Conservation (phyloP, 371 early-diverging fungal genomes). For the Rhizomucor miehei region DNA sequence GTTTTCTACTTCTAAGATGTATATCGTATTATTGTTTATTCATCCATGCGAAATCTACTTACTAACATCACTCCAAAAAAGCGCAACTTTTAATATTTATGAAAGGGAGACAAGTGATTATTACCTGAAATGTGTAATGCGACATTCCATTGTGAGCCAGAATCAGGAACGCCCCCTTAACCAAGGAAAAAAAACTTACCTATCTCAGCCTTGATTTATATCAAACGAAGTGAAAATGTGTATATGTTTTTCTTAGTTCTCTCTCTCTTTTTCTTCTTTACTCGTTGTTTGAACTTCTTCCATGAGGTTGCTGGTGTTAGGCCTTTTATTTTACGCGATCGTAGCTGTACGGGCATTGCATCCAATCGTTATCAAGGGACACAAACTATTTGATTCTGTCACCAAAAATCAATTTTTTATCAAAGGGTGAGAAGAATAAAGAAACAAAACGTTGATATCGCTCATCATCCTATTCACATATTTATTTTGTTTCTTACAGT, state of each 20-base stretch:
- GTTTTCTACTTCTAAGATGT: background rate
- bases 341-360: slow-evolving; percentile 38
- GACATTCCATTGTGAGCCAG: slow-evolving; percentile 1
- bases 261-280: background rate
- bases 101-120: background rate
- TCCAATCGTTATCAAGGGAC: slow-evolving; percentile 65
- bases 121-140: background rate
- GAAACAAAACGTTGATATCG: background rate
- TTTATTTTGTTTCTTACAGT: slow-evolving; percentile 13
- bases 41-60: no score
- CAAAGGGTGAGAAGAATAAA: slow-evolving; percentile 57
- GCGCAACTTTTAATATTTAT: background rate
- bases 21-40: background rate
- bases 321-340: slow-evolving; percentile 2
- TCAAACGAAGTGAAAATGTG: background rate
- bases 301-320: slow-evolving; percentile 1
- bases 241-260: background rate
- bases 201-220: background rate
- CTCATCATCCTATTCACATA: background rate
- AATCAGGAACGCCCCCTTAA: slow-evolving; percentile 4
- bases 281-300: background rate
- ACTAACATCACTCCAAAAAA: background rate
- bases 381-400: slow-evolving; percentile 70
- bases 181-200: background rate
- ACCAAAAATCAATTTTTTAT: slow-evolving; percentile 76